Conservation (phyloP, 805 yeast species). For the Ogataea corticis region DNA sequence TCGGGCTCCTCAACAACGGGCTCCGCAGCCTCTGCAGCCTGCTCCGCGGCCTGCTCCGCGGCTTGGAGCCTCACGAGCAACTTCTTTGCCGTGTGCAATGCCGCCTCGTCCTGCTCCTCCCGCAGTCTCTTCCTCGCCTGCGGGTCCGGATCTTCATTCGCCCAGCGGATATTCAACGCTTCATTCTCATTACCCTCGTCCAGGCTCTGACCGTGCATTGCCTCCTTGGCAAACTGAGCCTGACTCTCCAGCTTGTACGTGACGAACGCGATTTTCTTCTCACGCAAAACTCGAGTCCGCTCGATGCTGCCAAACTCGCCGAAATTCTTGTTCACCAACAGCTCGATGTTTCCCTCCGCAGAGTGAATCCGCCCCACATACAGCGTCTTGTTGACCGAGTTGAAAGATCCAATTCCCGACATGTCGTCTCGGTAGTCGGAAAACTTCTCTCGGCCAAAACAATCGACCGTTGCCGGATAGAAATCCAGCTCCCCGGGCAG, state of each 20-base stretch:
- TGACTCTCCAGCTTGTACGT: conserved; percentile 64
- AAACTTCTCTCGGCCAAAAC: conserved; percentile 90
- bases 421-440: conserved; percentile 85
- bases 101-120: conserved; percentile 49
- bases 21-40: conserved; percentile 15
- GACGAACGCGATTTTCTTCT: conserved; percentile 75
- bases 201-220: conserved; percentile 82
- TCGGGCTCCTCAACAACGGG: conserved; percentile 29
- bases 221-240: conserved; percentile 96
- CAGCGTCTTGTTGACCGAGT: conserved; percentile 66
- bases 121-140: conserved; percentile 51
- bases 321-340: conserved; percentile 51
- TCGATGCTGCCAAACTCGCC: conserved; percentile 76
- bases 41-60: conserved; percentile 18
- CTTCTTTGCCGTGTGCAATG: conserved; percentile 52
- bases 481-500: conserved; percentile 64
- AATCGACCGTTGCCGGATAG: conserved; percentile 67
- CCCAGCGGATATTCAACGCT: conserved; percentile 78
- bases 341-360: conserved; percentile 39
- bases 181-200: conserved; percentile 52
- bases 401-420: conserved; percentile 89
- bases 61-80: conserved; percentile 38
- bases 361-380: conserved; percentile 65
- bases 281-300: conserved; percentile 58
- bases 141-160: conserved; percentile 85